Percentiles rank a stretch among this genome's conserved stretches.
Conservation (phyloP, 2,329 filamentous ascomycete genomes). For the Sordariomycetes sp. region DNA sequence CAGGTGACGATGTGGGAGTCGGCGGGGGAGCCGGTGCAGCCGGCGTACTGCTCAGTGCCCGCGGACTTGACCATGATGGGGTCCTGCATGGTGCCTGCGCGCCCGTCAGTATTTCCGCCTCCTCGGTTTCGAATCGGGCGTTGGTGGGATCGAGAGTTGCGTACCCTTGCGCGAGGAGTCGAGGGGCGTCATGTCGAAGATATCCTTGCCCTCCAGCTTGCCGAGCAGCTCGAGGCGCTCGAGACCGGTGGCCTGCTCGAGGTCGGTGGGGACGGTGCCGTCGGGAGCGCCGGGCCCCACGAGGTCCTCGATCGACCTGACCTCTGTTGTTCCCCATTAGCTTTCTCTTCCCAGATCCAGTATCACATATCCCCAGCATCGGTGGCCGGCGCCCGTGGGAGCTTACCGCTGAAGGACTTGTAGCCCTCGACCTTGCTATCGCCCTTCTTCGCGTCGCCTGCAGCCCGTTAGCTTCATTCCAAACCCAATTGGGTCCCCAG, state of each 20-base stretch:
- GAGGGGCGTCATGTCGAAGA: slow-evolving; percentile 97
- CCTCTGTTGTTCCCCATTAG: slow-evolving; percentile 47
- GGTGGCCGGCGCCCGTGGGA: slow-evolving; percentile 13
- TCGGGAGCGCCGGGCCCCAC: slow-evolving; percentile 68
- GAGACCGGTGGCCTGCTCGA: slow-evolving; percentile 93
- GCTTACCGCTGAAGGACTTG: slow-evolving; percentile 36
- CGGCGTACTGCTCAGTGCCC: slow-evolving; percentile 91
- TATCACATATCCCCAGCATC: not conserved
- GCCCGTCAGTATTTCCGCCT: not conserved
- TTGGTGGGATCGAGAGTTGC: not conserved
- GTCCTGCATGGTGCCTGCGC: slow-evolving; percentile 70
- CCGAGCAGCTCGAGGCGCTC: slow-evolving; percentile 98
- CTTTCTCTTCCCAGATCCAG: not conserved
- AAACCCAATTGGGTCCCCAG: not conserved
- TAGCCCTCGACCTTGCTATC: slow-evolving; percentile 35
- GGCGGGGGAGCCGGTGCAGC: slow-evolving; percentile 88
- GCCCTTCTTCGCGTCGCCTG: slow-evolving; percentile 25
- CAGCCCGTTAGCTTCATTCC: not conserved
- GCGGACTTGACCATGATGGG: slow-evolving; percentile 86
- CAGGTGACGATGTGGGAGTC: slow-evolving; percentile 88
- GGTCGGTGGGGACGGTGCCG: slow-evolving; percentile 83
- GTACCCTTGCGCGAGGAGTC: slow-evolving; percentile 80
- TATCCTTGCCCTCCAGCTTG: slow-evolving; percentile 97
- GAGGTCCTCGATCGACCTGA: slow-evolving; percentile 75
- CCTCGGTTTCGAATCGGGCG: not conserved